Conservation (phyloP, 2,329 filamentous ascomycete genomes). For the Penicillium decumbens region DNA sequence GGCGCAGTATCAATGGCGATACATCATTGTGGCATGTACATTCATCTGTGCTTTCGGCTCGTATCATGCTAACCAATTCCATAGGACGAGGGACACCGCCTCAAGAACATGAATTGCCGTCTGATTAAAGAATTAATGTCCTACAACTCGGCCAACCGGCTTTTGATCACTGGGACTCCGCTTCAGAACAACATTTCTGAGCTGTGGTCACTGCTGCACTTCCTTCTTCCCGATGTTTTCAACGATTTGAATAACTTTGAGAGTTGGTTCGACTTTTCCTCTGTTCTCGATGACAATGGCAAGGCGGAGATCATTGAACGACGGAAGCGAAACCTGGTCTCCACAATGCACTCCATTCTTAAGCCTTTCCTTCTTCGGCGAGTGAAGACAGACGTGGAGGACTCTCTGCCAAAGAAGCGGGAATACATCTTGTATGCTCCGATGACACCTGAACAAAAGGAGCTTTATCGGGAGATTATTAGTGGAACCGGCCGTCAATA, state of each 20-base stretch:
- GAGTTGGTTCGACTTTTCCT: slow-evolving; percentile 95
- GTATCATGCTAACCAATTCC: slow-evolving; percentile 12
- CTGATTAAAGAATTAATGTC: slow-evolving; percentile 83
- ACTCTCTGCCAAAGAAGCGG: slow-evolving; percentile 86
- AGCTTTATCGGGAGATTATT: slow-evolving; percentile 80
- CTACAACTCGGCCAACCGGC: slow-evolving; percentile 82
- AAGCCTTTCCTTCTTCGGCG: slow-evolving; percentile 85
- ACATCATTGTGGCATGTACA: slow-evolving; percentile 75
- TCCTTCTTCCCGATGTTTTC: slow-evolving; percentile 87
- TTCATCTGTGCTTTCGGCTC: neutral
- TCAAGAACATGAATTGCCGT: slow-evolving; percentile 95
- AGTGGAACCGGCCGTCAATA: slow-evolving; percentile 63
- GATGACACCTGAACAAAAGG: slow-evolving; percentile 83
- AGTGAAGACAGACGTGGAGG: slow-evolving; percentile 89
- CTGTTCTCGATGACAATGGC: slow-evolving; percentile 74
- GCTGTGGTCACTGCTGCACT: slow-evolving; percentile 90
- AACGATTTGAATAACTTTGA: slow-evolving; percentile 91
- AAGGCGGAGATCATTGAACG: slow-evolving; percentile 76
- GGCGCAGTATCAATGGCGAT: slow-evolving; percentile 85
- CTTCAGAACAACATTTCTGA: slow-evolving; percentile 94
- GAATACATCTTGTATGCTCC: slow-evolving; percentile 95
- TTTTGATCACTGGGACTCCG: slow-evolving; percentile 91
- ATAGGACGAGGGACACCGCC: slow-evolving; percentile 87
- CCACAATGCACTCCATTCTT: slow-evolving; percentile 86
- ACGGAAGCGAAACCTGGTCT: slow-evolving; percentile 69